Evolutionary conservation across 2,329 filamentous ascomycete species (phyloP).

Genomic region (Zalaria sp.): DNA sequence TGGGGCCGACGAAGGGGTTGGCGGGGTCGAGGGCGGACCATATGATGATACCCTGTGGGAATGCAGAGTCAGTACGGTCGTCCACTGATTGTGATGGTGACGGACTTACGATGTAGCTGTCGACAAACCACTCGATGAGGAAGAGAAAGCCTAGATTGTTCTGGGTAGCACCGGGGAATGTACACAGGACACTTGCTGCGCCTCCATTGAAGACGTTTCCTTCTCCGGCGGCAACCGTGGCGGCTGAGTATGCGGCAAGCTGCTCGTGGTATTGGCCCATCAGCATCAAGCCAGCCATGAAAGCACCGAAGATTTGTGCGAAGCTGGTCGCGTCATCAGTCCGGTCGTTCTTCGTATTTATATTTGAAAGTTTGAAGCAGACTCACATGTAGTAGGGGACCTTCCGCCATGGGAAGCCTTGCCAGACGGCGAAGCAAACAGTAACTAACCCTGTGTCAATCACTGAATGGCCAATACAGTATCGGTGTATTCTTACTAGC

Average conservation of each 20-base stretch:
- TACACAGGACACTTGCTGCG: slow-evolving; percentile 40
- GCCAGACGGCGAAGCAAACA: slow-evolving; percentile 32
- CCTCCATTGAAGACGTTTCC: slow-evolving; percentile 32
- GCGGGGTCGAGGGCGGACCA: slow-evolving; percentile 44
- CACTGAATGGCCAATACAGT: neutral
- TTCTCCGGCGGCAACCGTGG: slow-evolving; percentile 22
- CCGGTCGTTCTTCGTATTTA: neutral
- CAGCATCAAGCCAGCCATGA: slow-evolving; percentile 40
- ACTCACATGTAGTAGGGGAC: slow-evolving; percentile 40
- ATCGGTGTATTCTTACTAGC: slow-evolving; percentile 9
- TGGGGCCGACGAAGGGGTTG: slow-evolving; percentile 41
- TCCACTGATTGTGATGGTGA: neutral
- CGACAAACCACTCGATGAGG: slow-evolving; percentile 45
- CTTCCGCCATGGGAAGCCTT: slow-evolving; percentile 45
- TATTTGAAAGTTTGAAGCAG: neutral
- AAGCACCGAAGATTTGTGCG: slow-evolving; percentile 41
- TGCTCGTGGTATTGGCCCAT: slow-evolving; percentile 44
- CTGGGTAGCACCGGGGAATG: slow-evolving; percentile 37
- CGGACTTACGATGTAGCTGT: slow-evolving; percentile 35
- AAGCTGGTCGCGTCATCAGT: slow-evolving; percentile 29
- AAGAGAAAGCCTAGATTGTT: slow-evolving; percentile 43
- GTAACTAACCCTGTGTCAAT: slow-evolving; percentile 13
- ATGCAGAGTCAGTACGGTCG: neutral
- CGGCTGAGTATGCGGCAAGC: slow-evolving; percentile 26
- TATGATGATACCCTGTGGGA: slow-evolving; percentile 34